Evolutionary conservation across 495 filamentous ascomycete species (phyloP).

Genomic region (Talaromyces ruber): DNA sequence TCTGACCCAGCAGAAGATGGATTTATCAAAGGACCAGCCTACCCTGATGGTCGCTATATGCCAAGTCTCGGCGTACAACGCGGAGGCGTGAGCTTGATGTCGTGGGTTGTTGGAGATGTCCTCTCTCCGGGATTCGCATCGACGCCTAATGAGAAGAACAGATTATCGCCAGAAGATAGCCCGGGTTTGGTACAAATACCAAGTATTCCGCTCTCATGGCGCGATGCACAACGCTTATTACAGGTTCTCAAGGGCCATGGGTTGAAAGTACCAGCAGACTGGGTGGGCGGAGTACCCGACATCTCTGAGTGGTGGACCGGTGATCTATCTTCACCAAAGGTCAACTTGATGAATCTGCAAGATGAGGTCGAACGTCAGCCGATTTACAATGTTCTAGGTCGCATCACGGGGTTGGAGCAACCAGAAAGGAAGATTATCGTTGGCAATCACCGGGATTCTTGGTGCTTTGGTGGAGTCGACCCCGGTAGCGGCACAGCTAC

Average conservation of each 20-base stretch:
- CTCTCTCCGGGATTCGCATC: conserved; percentile 83
- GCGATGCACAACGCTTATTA: conserved; percentile 75
- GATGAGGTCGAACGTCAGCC: conserved; percentile 74
- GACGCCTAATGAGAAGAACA: conserved; percentile 50
- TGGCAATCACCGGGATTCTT: conserved; percentile 90
- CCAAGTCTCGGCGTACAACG: conserved; percentile 74
- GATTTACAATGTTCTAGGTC: conserved; percentile 85
- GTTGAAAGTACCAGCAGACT: conserved; percentile 56
- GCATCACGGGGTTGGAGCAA: conserved; percentile 74
- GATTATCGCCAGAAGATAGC: conserved; percentile 61
- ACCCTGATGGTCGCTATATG: conserved; percentile 68
- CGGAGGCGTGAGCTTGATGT: conserved; percentile 75
- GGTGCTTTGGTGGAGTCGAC: conserved; percentile 80
- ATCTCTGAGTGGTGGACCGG: conserved; percentile 79
- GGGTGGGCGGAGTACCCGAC: conserved; percentile 67
- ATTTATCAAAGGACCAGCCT: conserved; percentile 57
- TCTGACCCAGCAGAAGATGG: conserved; percentile 80
- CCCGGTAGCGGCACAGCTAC: conserved; percentile 86
- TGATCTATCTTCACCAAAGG: conserved; percentile 60
- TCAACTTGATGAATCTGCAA: conserved; percentile 81
- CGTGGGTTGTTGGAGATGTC: conserved; percentile 76
- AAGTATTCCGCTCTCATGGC: conserved; percentile 79
- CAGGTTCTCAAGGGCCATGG: conserved; percentile 72
- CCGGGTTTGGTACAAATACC: conserved; percentile 73
- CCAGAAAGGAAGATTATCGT: conserved; percentile 79